Evolutionary conservation across 2,329 filamentous ascomycete species (phyloP).

Genomic region (Penicillium fuscoglaucum): DNA sequence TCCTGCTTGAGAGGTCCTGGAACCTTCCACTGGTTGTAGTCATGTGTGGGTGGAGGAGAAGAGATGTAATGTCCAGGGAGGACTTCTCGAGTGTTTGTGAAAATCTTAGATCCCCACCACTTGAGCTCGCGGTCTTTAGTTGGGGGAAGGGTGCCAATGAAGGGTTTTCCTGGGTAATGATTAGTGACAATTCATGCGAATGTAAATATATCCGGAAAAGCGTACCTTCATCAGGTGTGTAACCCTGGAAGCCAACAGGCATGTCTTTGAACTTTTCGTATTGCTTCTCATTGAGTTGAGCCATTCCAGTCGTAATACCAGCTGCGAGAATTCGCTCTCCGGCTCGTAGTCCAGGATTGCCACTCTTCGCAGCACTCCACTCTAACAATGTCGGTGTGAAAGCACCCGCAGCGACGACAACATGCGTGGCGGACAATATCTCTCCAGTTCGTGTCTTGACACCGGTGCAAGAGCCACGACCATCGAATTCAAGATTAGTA

Average conservation of each 20-base stretch:
- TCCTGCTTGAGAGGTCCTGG: constrained; percentile 57
- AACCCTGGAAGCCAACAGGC: constrained; percentile 50
- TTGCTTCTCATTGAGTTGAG: constrained; percentile 43
- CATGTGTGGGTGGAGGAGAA: constrained; percentile 52
- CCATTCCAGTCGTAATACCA: constrained; percentile 51
- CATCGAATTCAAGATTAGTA: constrained; percentile 49
- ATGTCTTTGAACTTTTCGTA: constrained; percentile 42
- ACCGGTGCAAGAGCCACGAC: constrained; percentile 42
- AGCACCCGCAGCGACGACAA: constrained; percentile 34
- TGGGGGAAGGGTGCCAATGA: constrained; percentile 60
- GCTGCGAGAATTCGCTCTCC: constrained; percentile 51
- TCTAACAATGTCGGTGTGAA: constrained; percentile 42
- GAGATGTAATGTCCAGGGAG: constrained; percentile 58
- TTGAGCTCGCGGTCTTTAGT: constrained; percentile 52
- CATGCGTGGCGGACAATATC: constrained; percentile 29
- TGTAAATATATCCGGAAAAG: not conserved
- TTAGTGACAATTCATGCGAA: constrained; percentile 15
- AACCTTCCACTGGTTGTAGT: constrained; percentile 66
- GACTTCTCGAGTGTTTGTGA: constrained; percentile 56
- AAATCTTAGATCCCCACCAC: constrained; percentile 64
- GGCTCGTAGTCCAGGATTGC: constrained; percentile 49
- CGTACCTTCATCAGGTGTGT: constrained; percentile 39
- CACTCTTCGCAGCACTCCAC: constrained; percentile 46
- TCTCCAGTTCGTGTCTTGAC: constrained; percentile 28
- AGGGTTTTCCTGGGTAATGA: constrained; percentile 47